These are phyloP conservation scores for Arabis alpina DNA, from an alignment of 345 rosid species.

Conservation along the genomic window DNA sequence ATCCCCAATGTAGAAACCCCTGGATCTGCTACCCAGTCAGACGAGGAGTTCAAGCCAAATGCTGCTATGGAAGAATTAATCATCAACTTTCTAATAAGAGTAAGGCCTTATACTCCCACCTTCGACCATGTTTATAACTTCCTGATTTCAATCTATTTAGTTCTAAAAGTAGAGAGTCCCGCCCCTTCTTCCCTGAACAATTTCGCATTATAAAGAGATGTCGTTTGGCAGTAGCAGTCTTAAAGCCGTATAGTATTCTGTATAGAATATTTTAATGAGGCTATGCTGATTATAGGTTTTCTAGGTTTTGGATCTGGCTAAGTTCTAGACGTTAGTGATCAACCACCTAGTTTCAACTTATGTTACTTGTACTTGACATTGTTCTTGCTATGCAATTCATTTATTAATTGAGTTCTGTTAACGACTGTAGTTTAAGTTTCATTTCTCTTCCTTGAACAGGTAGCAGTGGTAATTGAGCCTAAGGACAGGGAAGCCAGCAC, in stretches of 20 bases:
- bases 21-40: conserved; percentile 92
- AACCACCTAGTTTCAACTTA: conserved; percentile 9
- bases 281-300: conserved; percentile 3
- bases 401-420: conserved; percentile 18
- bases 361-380: conserved; percentile 23
- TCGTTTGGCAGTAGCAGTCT: neutral
- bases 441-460: conserved; percentile 54
- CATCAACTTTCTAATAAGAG: conserved; percentile 93
- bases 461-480: conserved; percentile 93
- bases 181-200: conserved; percentile 10
- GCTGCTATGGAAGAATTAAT: conserved; percentile 99
- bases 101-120: conserved; percentile 50
- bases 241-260: conserved; percentile 7
- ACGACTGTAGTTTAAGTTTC: conserved; percentile 23
- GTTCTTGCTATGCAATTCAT: neutral
- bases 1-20: conserved; percentile 87
- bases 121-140: conserved; percentile 26
- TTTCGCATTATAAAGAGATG: conserved; percentile 1
- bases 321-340: neutral
- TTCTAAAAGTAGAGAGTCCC: conserved; percentile 1
- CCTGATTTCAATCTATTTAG: neutral
- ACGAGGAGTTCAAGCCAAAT: conserved; percentile 99
- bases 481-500: conserved; percentile 90
- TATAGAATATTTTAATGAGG: conserved; percentile 7
- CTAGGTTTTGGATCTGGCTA: conserved; percentile 13